Evolutionary conservation across 306 rosid species (phyloP).

Genomic region (Castanopsis chinensis): DNA sequence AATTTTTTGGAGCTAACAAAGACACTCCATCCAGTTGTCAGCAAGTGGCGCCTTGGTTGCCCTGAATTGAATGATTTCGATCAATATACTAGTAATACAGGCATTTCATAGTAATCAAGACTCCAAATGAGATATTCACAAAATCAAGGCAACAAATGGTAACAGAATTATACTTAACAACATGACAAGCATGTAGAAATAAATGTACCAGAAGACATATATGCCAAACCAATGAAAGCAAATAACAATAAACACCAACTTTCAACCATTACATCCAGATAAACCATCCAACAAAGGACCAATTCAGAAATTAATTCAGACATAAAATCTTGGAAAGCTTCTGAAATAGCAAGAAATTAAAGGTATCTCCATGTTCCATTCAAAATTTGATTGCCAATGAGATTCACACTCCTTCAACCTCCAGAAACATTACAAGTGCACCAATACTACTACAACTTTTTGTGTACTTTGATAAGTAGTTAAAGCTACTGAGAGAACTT

Average conservation of each 20-base stretch:
- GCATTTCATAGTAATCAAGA: background rate
- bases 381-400: too few species aligned
- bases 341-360: background rate
- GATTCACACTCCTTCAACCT: background rate
- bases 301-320: background rate
- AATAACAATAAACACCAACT: too few species aligned
- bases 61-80: conserved; percentile 44
- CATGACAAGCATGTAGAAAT: background rate
- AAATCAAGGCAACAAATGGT: background rate
- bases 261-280: background rate
- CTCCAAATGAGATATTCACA: background rate
- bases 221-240: background rate
- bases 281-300: background rate
- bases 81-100: background rate
- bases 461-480: background rate
- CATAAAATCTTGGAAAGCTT: background rate
- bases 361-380: background rate
- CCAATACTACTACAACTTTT: background rate
- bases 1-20: conserved; percentile 95
- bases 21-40: conserved; percentile 99
- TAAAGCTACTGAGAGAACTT: background rate
- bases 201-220: background rate
- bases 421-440: background rate
- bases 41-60: conserved; percentile 98
- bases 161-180: background rate